These are phyloP conservation scores for Narthecium ossifragum DNA, from an alignment of 106 monocot species.

Conservation along the genomic window DNA sequence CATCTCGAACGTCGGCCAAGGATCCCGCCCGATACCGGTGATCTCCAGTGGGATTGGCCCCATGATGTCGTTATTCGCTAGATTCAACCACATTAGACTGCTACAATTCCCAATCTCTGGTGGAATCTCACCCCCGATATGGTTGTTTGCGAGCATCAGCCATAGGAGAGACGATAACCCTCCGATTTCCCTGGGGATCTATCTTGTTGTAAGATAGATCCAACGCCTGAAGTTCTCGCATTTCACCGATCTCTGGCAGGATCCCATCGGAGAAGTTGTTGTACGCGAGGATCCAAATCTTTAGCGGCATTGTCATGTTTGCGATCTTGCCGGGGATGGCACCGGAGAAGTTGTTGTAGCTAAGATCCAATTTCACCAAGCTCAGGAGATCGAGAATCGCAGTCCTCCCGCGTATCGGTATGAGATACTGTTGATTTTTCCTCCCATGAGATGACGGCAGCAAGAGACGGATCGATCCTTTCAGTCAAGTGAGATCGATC, in stretches of 20 bases:
- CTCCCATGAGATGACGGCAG: too few species aligned
- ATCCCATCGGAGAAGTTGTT: constrained; percentile 64
- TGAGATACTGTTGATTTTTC: too few species aligned
- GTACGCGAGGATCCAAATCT: constrained; percentile 42
- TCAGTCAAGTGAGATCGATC: too few species aligned
- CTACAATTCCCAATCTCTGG: constrained; percentile 69
- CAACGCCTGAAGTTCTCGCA: constrained; percentile 43
- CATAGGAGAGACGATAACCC: constrained; percentile 65
- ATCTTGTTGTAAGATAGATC: constrained; percentile 69
- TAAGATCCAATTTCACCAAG: constrained; percentile 45
- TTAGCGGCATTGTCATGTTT: constrained; percentile 36
- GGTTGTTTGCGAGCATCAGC: constrained; percentile 70
- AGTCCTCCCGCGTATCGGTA: constrained; percentile 52
- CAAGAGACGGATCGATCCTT: too few species aligned
- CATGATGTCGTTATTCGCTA: constrained; percentile 53
- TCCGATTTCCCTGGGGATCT: constrained; percentile 56
- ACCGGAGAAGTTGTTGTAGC: constrained; percentile 67
- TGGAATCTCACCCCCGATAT: constrained; percentile 65
- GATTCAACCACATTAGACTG: constrained; percentile 78
- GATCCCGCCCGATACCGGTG: constrained; percentile 39
- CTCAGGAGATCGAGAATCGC: constrained; percentile 36
- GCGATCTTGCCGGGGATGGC: constrained; percentile 33
- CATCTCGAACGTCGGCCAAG: constrained; percentile 49
- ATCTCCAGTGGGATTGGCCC: constrained; percentile 60
- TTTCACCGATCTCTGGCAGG: constrained; percentile 39